Evolutionary conservation across 139 green algal genomes (phyloP), one percentile per base, ranked within the genome.

Genomic region (Asterochloris erici): DNA sequence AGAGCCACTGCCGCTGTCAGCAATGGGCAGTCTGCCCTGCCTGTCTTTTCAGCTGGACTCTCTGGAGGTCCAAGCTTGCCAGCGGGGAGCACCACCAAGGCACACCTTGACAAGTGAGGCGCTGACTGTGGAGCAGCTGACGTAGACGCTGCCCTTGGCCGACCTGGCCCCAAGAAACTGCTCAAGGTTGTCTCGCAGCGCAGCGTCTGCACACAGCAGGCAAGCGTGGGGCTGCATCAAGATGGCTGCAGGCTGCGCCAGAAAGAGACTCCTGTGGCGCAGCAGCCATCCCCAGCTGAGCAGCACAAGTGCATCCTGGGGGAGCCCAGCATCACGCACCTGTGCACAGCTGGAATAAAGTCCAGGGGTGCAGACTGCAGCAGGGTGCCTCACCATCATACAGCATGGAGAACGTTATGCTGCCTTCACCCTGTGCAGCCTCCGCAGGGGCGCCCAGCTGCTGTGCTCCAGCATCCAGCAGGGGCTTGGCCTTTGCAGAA

Each of bases 341-440:
- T 54, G 38, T 54, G 38, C 38, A 54, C 2, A 62, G 0, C 12
- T 21, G 11, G 60, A 54, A 70, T 14, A 15, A 27, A 69, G 21
- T n/a, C 76, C 68, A 23, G 60, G 24, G 38, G 24, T 81, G 26
- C 73, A 81, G 27, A 69, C 28, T 81, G 15, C 11, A 73, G 26
- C 29, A 63, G 61, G 73, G 19, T 9, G 29, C 77, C 14, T 73
- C 77, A 74, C 73, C 77, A 81, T 63, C 63, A 74, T 63, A 81
- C 63, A 81, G 16, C n/a, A 63, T 74, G 17, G 77, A 81, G 27
- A 81, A 81, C 0, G 77, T 81, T 12, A 81, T 73, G 19, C n/a
- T 19, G 27, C 77, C 73, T 12, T 73, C 38, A 54, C 38, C 61
- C 63, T 63, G 27, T 9, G 77, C 77, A 63, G 73, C 73, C 12